Base-by-base conservation (phyloP, 768 basidiomycete species). In the Trametes cingulata region DNA sequence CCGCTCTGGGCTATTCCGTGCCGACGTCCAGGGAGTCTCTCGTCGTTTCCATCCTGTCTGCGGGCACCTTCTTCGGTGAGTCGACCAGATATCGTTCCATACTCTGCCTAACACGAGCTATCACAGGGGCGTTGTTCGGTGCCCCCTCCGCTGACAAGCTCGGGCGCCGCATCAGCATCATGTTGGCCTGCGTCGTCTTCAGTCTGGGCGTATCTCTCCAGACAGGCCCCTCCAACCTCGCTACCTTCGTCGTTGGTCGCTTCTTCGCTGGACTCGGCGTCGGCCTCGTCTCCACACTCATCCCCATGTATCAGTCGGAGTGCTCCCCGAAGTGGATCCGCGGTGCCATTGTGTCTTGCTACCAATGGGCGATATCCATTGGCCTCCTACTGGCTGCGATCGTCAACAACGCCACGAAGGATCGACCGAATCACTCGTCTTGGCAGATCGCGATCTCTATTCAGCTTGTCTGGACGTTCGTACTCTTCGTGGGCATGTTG, bases 251-350 rank as follows among this genome's bases (percentile, higher is more conserved):
- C 56, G 73, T 80, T 42, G 91, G 90, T 58, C 89, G 90, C 75
- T 78, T 90, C 51, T 75, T 90, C 53, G 91, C 90, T 39, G 91
- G 91, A 67, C 67, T 90, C 56, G 90, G 90, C 70, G 89, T 93
- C 67, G 84, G 92, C 61, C 78, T 91, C 69, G 83, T 91, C 33
- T 91, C 89, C 14, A 80, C 79, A 63, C 76, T 90, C 66, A 76
- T 82, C 67, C 80, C 82, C 46, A 76, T 83, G 71, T 83, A 83
- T 73, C 81, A 81, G 71, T 79, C 79, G 47, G 82, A 83, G 67
- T 78, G 80, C 45, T 74, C 85, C 20, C 89, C 90, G 20, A 86
- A 85, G 73, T 84, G 83, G 80, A 82, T 69, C 54, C 68, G 68
- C 49, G 68, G 68, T 33, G 66, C 69, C 19, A 56, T 72, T 50